Percentiles rank a stretch among this genome's conserved stretches.
Evolutionary conservation across 306 rosid species (phyloP).

Genomic region (Mucuna pruriens): DNA sequence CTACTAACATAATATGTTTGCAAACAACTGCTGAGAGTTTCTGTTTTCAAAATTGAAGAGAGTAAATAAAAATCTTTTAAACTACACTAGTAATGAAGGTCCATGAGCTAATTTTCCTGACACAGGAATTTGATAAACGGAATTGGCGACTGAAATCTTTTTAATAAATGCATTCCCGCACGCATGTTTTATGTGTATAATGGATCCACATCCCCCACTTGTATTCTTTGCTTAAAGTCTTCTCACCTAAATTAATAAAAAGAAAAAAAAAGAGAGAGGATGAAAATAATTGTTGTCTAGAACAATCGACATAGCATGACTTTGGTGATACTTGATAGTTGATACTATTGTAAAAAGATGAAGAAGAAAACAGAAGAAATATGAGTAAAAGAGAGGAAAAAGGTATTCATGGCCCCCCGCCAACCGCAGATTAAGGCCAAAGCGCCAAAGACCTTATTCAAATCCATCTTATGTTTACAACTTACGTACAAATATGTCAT

Average conservation of each 20-base stretch:
- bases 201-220: constrained; percentile 19
- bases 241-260: background rate
- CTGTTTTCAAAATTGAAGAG: background rate
- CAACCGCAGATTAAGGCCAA: constrained; percentile 48
- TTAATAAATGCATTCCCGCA: constrained; percentile 13
- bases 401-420: background rate
- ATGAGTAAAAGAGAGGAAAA: background rate
- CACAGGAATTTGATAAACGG: background rate
- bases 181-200: constrained; percentile 16
- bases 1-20: background rate
- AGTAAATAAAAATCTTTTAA: background rate
- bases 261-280: background rate
- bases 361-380: constrained; percentile 18
- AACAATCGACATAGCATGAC: constrained; percentile 36
- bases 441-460: constrained; percentile 37
- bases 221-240: constrained; percentile 23
- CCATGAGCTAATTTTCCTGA: constrained; percentile 1
- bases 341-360: background rate
- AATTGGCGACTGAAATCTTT: constrained; percentile 8
- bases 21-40: background rate
- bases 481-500: constrained; percentile 38
- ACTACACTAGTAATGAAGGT: background rate
- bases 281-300: constrained; percentile 38
- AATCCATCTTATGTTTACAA: constrained; percentile 26
- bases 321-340: constrained; percentile 19